These are phyloP conservation scores for Phylloboletellus chloephorus DNA, from an alignment of 1,284 basidiomycete species.

Conservation along the genomic window DNA sequence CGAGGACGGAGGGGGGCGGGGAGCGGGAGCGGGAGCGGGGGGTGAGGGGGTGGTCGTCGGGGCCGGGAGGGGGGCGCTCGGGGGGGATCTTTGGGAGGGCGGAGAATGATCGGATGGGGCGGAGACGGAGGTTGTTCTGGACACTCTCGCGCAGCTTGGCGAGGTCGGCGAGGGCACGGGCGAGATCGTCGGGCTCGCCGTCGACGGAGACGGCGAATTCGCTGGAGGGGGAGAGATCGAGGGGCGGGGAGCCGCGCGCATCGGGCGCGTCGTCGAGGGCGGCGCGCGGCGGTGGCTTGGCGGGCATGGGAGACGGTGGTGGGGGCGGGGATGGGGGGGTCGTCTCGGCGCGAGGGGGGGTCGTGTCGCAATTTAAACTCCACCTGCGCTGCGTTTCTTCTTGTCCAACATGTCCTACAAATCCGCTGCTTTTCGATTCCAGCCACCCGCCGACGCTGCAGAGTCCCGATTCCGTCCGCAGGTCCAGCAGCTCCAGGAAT, in stretches of 20 bases:
- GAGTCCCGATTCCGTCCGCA: conserved; percentile 47
- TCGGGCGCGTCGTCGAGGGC: conserved; percentile 25
- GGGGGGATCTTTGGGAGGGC: conserved; percentile 37
- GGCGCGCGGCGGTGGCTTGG: conserved; percentile 33
- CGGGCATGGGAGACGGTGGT: conserved; percentile 19
- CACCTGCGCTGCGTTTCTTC: conserved; percentile 6
- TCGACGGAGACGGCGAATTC: conserved; percentile 29
- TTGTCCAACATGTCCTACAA: conserved; percentile 49
- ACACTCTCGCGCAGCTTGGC: conserved; percentile 64
- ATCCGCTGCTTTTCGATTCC: conserved; percentile 39
- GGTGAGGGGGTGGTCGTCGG: conserved; percentile 33
- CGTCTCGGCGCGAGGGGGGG: conserved; percentile 15
- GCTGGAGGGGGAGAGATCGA: conserved; percentile 20
- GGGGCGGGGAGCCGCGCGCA: conserved; percentile 30
- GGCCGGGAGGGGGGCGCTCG: conserved; percentile 34
- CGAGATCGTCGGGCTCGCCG: conserved; percentile 44
- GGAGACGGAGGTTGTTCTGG: conserved; percentile 65
- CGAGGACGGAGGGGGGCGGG: conserved; percentile 45
- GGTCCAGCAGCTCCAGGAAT: conserved; percentile 64
- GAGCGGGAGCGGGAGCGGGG: conserved; percentile 19
- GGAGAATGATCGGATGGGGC: conserved; percentile 60
- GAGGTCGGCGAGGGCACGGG: conserved; percentile 59
- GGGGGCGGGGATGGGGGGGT: not conserved
- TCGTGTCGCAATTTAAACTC: conserved; percentile 31
- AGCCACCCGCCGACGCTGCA: conserved; percentile 32